Base-by-base conservation (phyloP, 345 rosid species). In the Murraya paniculata region DNA sequence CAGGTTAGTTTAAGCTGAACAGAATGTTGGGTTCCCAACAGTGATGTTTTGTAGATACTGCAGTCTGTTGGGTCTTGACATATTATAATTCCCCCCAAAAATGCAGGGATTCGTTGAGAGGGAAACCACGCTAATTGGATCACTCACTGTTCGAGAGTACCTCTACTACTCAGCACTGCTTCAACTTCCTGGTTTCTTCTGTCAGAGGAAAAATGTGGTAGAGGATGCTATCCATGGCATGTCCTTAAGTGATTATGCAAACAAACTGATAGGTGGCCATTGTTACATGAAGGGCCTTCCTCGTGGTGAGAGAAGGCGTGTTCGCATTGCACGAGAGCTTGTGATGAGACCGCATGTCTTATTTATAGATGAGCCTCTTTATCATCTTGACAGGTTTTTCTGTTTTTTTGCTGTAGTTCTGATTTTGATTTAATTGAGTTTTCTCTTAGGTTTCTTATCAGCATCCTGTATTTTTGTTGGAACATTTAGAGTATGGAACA, bases 141-240 rank as follows among this genome's bases (percentile, higher is more conserved):
- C 98, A 0, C 98, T 95, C 55, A 95, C 99, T 18, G 98, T 97
- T 70, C 91, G 93, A 39, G 99, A 97, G 83, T 94, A 85, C 85
- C 77, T 97, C 2, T 93, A 94, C 89, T 97, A 97, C 77, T 94
- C 98, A 61, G 99, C 98, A 10, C 84, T 97, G 74, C 98, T 97
- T 85, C 99, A 97, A 80, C 98, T 97, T 74, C 98, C 97, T 5
- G 98, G 98, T 62, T 94, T 97, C 67, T 91, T 97, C 84, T 93
- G 89, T 87, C 93, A 91, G 88, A 97, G 90, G 87, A 94, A 87
- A 85, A 82, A 85, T 76, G 92, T 93, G 57, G 99, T 97, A 45
- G 99, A 94, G 94, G 99, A 97, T 82, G 99, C 99, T 31, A 97
- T 97, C 33, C 97, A 90, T 61, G 97, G 97, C 16, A 97, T 97